phyloP scores from a whole-genome alignment of 2,329 filamentous ascomycete species.

The Chaetomium strumarium region DNA sequence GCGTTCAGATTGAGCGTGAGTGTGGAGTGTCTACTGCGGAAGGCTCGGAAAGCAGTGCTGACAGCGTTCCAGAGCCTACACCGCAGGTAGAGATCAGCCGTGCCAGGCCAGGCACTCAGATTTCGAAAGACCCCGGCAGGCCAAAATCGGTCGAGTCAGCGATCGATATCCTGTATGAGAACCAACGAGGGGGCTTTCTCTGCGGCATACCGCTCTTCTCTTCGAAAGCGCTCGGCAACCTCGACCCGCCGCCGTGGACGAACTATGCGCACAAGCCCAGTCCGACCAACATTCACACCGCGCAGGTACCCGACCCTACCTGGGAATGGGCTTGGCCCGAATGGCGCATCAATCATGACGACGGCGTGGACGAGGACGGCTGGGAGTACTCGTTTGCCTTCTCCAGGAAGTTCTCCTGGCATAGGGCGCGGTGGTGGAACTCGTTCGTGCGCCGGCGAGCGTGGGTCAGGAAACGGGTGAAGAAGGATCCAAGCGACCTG shows the following conservation, averaged over 20 bases:
- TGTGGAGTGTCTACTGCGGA: background rate
- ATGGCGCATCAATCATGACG: conserved; percentile 64
- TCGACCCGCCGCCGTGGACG: conserved; percentile 85
- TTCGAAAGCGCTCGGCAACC: conserved; percentile 71
- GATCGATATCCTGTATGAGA: conserved; percentile 91
- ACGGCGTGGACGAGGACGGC: conserved; percentile 78
- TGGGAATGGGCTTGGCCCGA: conserved; percentile 83
- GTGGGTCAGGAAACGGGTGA: conserved; percentile 78
- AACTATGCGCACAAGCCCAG: conserved; percentile 58
- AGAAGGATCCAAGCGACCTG: conserved; percentile 43
- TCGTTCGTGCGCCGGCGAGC: conserved; percentile 86
- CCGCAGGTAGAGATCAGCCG: conserved; percentile 13
- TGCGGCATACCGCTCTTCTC: conserved; percentile 92
- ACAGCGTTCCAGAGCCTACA: conserved; percentile 17
- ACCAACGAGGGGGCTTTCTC: conserved; percentile 83
- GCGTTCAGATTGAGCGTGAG: conserved; percentile 21
- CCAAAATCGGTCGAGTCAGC: conserved; percentile 43
- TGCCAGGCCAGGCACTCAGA: conserved; percentile 9
- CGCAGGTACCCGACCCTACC: conserved; percentile 86
- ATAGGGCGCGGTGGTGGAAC: conserved; percentile 86
- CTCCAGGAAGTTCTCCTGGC: conserved; percentile 69
- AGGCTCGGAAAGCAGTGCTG: background rate
- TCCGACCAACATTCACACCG: conserved; percentile 68
- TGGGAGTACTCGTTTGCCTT: conserved; percentile 98
- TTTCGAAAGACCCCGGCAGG: conserved; percentile 30